These are phyloP conservation scores for Penicillium nordicum DNA, from an alignment of 2,329 filamentous ascomycete genomes.

Conservation along the genomic window DNA sequence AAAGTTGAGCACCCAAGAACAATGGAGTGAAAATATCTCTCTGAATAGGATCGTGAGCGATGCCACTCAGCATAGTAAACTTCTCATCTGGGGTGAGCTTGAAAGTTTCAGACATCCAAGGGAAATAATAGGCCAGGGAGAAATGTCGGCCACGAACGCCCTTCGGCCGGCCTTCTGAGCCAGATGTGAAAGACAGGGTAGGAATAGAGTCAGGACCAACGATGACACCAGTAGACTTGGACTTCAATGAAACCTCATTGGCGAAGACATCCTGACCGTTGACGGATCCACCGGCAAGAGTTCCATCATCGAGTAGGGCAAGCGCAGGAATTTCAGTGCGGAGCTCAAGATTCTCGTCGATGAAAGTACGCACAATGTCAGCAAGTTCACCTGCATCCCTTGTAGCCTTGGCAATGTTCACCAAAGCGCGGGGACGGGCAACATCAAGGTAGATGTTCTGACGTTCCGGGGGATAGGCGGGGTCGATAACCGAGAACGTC, in stretches of 20 bases:
- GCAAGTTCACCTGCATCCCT: constrained; percentile 64
- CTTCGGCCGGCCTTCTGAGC: constrained; percentile 75
- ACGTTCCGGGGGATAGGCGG: constrained; percentile 73
- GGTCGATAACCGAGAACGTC: constrained; percentile 66
- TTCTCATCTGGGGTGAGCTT: constrained; percentile 66
- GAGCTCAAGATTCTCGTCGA: constrained; percentile 68
- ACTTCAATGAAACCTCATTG: constrained; percentile 50
- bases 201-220: constrained; percentile 83
- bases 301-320: constrained; percentile 67
- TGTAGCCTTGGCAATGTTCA: constrained; percentile 69
- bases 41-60: constrained; percentile 61
- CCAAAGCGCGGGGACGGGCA: constrained; percentile 67
- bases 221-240: constrained; percentile 63
- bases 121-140: constrained; percentile 79
- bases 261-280: constrained; percentile 67
- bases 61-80: constrained; percentile 82
- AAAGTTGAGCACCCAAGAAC: constrained; percentile 74
- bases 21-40: constrained; percentile 85
- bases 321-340: constrained; percentile 73
- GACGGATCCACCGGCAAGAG: constrained; percentile 64
- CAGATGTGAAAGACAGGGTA: constrained; percentile 71
- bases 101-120: constrained; percentile 89
- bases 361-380: constrained; percentile 61
- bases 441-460: constrained; percentile 83
- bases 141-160: constrained; percentile 86